These are phyloP conservation scores for Trichoderma erinaceum DNA, from an alignment of 495 filamentous ascomycete genomes.

Conservation along the genomic window DNA sequence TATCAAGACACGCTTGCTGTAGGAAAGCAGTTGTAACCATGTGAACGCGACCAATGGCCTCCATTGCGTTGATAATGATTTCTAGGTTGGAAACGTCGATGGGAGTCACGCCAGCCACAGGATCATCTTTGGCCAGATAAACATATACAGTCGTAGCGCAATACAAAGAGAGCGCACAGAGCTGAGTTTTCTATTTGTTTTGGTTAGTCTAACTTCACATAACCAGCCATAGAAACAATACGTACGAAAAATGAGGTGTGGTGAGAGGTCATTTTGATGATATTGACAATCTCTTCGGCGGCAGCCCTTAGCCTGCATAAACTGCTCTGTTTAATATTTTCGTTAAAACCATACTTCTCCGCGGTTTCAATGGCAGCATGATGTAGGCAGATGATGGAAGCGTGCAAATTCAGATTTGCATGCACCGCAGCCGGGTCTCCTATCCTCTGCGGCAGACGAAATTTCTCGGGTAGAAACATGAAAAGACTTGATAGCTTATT, in stretches of 20 bases:
- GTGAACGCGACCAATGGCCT: conserved; percentile 30
- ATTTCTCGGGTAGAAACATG: conserved; percentile 40
- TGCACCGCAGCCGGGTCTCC: conserved; percentile 35
- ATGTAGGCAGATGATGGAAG: conserved; percentile 40
- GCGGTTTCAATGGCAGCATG: conserved; percentile 35
- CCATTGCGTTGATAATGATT: conserved; percentile 36
- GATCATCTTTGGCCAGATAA: conserved; percentile 27
- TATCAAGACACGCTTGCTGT: conserved; percentile 35
- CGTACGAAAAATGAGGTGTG: conserved; percentile 26
- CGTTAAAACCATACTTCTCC: conserved; percentile 32
- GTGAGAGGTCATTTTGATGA: conserved; percentile 34
- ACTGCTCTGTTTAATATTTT: conserved; percentile 28
- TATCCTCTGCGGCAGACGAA: conserved; percentile 33
- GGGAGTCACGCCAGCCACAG: conserved; percentile 8
- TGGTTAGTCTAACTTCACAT: conserved; percentile 10
- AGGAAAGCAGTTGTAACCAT: conserved; percentile 35
- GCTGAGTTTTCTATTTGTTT: conserved; percentile 29
- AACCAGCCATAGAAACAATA: not conserved
- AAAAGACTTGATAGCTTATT: conserved; percentile 39
- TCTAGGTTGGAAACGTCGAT: conserved; percentile 29
- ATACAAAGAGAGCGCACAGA: conserved; percentile 38
- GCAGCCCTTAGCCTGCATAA: conserved; percentile 30
- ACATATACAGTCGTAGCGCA: conserved; percentile 38
- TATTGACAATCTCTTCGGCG: conserved; percentile 39
- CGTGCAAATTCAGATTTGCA: conserved; percentile 41